Conservation (phyloP, 257 asterid genomes). For the Solanum sitiens region DNA sequence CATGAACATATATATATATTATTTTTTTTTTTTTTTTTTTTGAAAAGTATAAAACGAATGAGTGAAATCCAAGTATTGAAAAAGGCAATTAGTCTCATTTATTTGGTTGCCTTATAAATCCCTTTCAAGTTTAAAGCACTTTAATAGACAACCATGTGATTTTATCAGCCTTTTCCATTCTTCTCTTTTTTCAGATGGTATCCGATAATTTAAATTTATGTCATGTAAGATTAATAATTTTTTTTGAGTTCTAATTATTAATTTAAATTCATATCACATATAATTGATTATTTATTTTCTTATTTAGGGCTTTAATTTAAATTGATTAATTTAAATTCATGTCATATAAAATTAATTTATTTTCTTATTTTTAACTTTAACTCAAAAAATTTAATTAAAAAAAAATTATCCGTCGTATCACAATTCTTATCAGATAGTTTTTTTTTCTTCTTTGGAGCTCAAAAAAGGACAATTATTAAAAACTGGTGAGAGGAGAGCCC, state of each 20-base stretch:
- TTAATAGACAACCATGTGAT: slow-evolving; percentile 36
- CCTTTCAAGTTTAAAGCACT: slow-evolving; percentile 17
- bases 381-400: neutral
- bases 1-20: neutral
- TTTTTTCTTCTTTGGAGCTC: neutral
- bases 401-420: too few species aligned
- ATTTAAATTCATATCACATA: neutral
- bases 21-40: neutral
- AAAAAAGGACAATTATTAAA: neutral
- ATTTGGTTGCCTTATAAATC: slow-evolving; percentile 3
- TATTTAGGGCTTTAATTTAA: neutral
- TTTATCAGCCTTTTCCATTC: slow-evolving; percentile 27
- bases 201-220: too few species aligned
- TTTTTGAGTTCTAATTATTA: neutral
- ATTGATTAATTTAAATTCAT: too few species aligned
- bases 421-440: neutral
- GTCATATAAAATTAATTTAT: neutral
- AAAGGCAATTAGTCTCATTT: neutral
- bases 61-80: neutral
- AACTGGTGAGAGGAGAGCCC: too few species aligned
- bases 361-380: neutral
- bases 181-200: neutral
- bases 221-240: too few species aligned
- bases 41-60: neutral
- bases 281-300: neutral